Conservation (phyloP, 352 stramenopile genomes). For the Phytophthora quininea region DNA sequence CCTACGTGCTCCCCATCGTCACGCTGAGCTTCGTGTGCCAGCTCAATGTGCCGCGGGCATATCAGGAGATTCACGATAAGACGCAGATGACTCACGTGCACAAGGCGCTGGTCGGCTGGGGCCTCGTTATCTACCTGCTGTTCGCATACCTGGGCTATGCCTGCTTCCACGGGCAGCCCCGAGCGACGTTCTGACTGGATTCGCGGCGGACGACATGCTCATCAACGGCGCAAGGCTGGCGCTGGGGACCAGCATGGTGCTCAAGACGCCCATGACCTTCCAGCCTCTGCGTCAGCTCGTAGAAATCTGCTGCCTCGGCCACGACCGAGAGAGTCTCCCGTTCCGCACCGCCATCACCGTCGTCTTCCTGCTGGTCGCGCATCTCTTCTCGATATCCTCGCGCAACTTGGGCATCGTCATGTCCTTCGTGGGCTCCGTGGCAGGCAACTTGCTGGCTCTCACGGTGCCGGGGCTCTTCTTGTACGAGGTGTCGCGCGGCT, state of each 20-base stretch:
- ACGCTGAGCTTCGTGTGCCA: conserved; percentile 83
- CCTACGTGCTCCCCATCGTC: conserved; percentile 83
- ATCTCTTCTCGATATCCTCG: conserved; percentile 67
- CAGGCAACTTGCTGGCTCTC: conserved; percentile 75
- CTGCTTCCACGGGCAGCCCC: conserved; percentile 84
- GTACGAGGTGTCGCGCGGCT: conserved; percentile 69
- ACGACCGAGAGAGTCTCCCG: conserved; percentile 69
- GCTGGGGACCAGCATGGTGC: conserved; percentile 74
- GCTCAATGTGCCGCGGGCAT: conserved; percentile 81
- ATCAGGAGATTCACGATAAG: conserved; percentile 81
- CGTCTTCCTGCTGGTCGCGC: conserved; percentile 69
- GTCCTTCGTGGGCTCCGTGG: conserved; percentile 75
- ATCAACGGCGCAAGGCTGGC: conserved; percentile 83
- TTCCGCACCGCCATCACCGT: conserved; percentile 75
- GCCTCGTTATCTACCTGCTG: conserved; percentile 60
- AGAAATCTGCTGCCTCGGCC: conserved; percentile 73
- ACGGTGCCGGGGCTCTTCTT: conserved; percentile 78
- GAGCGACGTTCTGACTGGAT: conserved; percentile 86
- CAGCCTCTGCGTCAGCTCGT: conserved; percentile 80
- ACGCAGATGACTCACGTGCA: conserved; percentile 70
- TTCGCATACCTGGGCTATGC: conserved; percentile 76
- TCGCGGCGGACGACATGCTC: conserved; percentile 64
- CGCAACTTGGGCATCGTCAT: conserved; percentile 75
- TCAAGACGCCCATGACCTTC: conserved; percentile 89
- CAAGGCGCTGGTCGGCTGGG: conserved; percentile 61